Base-by-base conservation (phyloP, 441 rosid species). In the Geranium incanum region DNA sequence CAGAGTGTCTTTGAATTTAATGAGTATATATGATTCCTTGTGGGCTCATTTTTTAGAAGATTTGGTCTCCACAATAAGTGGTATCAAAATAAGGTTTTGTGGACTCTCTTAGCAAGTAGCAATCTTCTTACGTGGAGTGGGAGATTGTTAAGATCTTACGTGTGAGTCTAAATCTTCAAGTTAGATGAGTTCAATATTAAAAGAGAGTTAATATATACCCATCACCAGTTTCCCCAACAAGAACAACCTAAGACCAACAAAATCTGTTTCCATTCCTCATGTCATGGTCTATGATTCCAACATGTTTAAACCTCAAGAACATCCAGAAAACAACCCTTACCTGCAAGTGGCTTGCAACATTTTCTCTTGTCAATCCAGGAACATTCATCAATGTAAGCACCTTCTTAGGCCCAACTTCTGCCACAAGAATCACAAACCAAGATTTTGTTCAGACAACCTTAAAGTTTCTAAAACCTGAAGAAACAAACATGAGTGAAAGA, bases 281-380 rank as follows among this genome's bases (percentile, higher is more conserved):
- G 43, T 39, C 43, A 4, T 7, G 8, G 8, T 39, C 43, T 7
- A 43, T 59, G 23, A 59, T 19, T 59, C 23, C 23, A 18, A 15
- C 60, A 50, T 50, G 57, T 50, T 50, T 12, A 50, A 50, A 50
- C 57, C n/a, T 50, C 57, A 50, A n/a, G 57, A 50, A 12, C 16
- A 7, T 57, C 1, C 18, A 57, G 63, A 57, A 21, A 57, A 52
- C 60, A 13, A 59, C 33, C 65, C 11, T 5, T 59, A 62, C 66
- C 66, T 62, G 66, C 38, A 62, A 33, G 66, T 62, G 66, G 66
- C 66, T 62, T 23, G 66, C 66, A 62, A 62, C 66, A 62, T 62
- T 62, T 62, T 62, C 66, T 62, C 66, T 62, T 2, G 66, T 62
- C 66, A 62, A 11, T n/a, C 66, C 66, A 23, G 66, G 66, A 62